Evolutionary conservation across 192 early-diverging fungal species (phyloP).

Genomic region (Thoreauomyces humboldtii): DNA sequence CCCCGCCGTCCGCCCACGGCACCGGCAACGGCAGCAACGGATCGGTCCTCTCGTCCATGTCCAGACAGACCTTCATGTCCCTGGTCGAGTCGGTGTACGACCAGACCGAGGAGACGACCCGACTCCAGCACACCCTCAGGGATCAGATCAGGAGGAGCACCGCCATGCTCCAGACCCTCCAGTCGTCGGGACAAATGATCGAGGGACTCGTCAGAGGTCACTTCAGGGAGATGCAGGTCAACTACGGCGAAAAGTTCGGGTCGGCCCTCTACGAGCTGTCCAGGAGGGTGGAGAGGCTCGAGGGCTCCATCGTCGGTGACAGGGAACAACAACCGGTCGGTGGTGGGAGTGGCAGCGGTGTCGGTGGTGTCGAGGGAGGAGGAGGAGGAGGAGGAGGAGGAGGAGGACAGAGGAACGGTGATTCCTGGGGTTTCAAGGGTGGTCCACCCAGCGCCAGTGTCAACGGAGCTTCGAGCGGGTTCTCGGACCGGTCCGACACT

Average conservation of each 20-base stretch:
- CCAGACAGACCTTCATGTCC: slow-evolving; percentile 16
- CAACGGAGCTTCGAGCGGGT: slow-evolving; percentile 1
- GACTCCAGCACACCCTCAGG: slow-evolving; percentile 65
- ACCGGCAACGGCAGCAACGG: too few species aligned
- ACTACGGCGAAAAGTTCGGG: slow-evolving; percentile 56
- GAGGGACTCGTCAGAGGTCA: slow-evolving; percentile 72
- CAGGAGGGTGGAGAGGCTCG: slow-evolving; percentile 40
- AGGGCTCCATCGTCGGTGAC: too few species aligned
- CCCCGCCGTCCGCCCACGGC: too few species aligned
- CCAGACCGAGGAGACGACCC: slow-evolving; percentile 56
- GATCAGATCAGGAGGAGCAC: slow-evolving; percentile 73
- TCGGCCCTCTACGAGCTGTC: slow-evolving; percentile 51
- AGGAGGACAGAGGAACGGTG: too few species aligned
- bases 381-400: too few species aligned
- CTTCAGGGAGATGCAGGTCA: slow-evolving; percentile 68
- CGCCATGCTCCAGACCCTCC: slow-evolving; percentile 71
- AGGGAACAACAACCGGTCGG: too few species aligned
- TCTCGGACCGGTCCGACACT: too few species aligned
- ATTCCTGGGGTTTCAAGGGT: slow-evolving; percentile 34
- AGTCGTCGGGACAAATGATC: slow-evolving; percentile 70
- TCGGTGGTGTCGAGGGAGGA: too few species aligned
- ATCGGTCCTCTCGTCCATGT: slow-evolving; percentile 5
- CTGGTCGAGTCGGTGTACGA: slow-evolving; percentile 53
- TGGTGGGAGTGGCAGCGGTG: neutral
- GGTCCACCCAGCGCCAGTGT: slow-evolving; percentile 31